Percentiles rank a stretch among this genome's conserved stretches.
Conservation (phyloP, 768 basidiomycete genomes). For the Mycena venus region DNA sequence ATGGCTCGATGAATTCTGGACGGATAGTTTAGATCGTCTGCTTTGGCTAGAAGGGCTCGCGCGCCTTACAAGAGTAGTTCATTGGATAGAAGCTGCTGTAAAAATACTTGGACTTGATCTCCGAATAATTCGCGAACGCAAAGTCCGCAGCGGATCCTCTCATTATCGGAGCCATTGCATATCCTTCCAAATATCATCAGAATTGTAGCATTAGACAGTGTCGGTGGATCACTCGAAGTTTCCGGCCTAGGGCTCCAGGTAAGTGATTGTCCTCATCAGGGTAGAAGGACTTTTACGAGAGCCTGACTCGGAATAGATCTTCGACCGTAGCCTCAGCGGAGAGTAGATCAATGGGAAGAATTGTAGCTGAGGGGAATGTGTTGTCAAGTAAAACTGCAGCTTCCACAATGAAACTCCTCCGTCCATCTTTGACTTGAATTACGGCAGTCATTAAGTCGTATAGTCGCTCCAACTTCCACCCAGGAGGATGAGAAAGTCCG, state of each 20-base stretch:
- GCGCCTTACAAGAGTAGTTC: background rate
- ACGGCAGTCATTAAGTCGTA: constrained; percentile 1
- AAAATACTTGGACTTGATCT: background rate
- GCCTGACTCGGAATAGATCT: too few relatives aligned
- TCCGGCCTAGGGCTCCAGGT: too few relatives aligned
- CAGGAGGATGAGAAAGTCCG: background rate
- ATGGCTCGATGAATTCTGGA: background rate
- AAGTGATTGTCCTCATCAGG: too few relatives aligned
- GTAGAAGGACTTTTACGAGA: too few relatives aligned
- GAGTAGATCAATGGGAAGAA: background rate
- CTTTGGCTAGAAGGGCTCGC: background rate
- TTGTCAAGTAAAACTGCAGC: background rate
- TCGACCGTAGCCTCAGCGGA: background rate
- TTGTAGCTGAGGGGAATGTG: background rate
- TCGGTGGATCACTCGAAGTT: background rate
- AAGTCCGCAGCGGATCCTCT: background rate
- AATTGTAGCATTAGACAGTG: background rate
- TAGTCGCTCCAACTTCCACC: background rate
- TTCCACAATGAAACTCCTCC: constrained; percentile 1
- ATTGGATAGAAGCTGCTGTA: background rate
- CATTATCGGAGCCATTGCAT: background rate
- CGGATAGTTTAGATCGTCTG: background rate
- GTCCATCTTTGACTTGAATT: constrained; percentile 5
- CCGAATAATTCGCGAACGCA: background rate
- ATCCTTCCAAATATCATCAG: background rate